Evolutionary conservation across 139 green algal species (phyloP).

Genomic region (Coelastrella sp.): DNA sequence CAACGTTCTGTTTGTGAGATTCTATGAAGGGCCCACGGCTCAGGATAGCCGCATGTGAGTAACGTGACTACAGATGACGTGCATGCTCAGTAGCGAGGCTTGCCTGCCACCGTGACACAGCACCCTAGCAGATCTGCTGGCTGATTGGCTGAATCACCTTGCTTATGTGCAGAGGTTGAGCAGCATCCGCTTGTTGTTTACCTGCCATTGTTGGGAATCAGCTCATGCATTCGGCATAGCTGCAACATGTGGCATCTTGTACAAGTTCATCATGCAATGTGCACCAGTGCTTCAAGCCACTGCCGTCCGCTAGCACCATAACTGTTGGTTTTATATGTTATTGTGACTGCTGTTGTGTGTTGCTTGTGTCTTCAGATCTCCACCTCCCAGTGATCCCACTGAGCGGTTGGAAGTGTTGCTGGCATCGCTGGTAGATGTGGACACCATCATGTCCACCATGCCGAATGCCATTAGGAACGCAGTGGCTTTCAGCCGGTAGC

Average conservation of each 20-base stretch:
- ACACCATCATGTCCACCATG: constrained; percentile 54
- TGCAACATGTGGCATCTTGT: too few relatives aligned
- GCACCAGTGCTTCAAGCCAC: too few relatives aligned
- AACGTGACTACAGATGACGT: too few relatives aligned
- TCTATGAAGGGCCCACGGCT: constrained; percentile 39
- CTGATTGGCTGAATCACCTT: too few relatives aligned
- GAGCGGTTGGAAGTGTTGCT: constrained; percentile 44
- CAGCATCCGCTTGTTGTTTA: too few relatives aligned
- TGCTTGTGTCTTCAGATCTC: constrained; percentile 22
- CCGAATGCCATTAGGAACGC: constrained; percentile 43
- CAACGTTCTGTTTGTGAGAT: constrained; percentile 47
- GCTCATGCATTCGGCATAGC: too few relatives aligned
- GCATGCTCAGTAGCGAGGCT: not conserved
- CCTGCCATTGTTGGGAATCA: too few relatives aligned
- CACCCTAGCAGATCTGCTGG: too few relatives aligned
- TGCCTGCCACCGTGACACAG: not conserved
- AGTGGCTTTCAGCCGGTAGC: constrained; percentile 4
- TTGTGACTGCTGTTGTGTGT: not conserved
- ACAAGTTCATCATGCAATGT: too few relatives aligned
- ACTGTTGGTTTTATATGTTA: too few relatives aligned
- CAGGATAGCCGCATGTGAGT: constrained; percentile 34
- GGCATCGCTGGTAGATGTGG: constrained; percentile 42
- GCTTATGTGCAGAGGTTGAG: too few relatives aligned
- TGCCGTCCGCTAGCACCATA: too few relatives aligned
- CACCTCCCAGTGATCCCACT: constrained; percentile 33